These are phyloP conservation scores for Phytophthora capsici DNA, from an alignment of 352 stramenopile genomes.

Conservation along the genomic window DNA sequence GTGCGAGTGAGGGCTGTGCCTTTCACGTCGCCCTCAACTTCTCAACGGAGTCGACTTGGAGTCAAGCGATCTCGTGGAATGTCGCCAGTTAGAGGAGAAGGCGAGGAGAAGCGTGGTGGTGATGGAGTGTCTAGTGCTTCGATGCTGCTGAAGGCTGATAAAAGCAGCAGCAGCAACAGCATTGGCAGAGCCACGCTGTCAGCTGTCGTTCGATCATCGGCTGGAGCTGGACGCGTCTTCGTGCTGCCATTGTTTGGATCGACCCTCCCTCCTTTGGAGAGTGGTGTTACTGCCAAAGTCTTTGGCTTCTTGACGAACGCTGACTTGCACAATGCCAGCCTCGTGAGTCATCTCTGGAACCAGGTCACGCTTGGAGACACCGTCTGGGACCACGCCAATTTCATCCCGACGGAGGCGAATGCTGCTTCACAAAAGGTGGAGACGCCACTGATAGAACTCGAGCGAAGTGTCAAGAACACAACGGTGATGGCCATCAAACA, in stretches of 20 bases:
- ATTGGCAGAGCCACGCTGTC: slow-evolving; percentile 29
- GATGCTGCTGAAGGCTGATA: slow-evolving; percentile 14
- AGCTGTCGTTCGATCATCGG: slow-evolving; percentile 24
- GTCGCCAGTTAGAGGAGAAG: slow-evolving; percentile 27
- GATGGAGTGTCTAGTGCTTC: neutral
- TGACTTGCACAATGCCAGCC: slow-evolving; percentile 84
- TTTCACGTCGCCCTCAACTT: slow-evolving; percentile 23
- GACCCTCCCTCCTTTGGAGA: slow-evolving; percentile 64
- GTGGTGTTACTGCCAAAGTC: slow-evolving; percentile 62
- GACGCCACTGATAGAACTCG: slow-evolving; percentile 5
- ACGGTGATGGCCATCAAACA: slow-evolving; percentile 18
- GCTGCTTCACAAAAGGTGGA: slow-evolving; percentile 19
- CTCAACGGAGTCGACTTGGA: slow-evolving; percentile 20
- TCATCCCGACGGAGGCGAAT: slow-evolving; percentile 35
- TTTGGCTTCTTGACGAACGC: slow-evolving; percentile 78
- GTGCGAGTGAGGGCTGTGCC: slow-evolving; percentile 26
- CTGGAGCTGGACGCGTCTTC: slow-evolving; percentile 42
- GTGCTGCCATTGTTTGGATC: slow-evolving; percentile 81
- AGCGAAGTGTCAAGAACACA: slow-evolving; percentile 1
- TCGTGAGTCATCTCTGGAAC: slow-evolving; percentile 88
- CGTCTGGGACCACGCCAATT: slow-evolving; percentile 86
- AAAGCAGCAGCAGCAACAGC: neutral
- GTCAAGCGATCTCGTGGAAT: slow-evolving; percentile 22
- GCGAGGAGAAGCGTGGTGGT: slow-evolving; percentile 16
- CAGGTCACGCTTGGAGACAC: slow-evolving; percentile 72